Percentiles rank a stretch among this genome's conserved stretches.
These are phyloP conservation scores for Neonectria coccinea DNA, from an alignment of 2,329 filamentous ascomycete species.

Conservation along the genomic window DNA sequence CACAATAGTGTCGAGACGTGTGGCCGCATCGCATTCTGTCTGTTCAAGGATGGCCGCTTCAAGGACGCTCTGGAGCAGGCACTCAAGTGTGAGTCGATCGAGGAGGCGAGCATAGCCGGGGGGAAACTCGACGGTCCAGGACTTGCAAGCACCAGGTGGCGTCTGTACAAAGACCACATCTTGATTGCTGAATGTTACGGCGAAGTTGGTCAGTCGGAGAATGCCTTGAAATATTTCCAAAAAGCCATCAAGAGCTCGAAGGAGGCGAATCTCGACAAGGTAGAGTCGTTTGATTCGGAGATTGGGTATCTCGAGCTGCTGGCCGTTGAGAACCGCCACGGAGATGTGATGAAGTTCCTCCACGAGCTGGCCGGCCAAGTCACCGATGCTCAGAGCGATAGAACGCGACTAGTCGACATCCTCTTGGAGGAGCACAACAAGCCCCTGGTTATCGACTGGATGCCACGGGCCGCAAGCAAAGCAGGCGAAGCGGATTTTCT, in stretches of 20 bases:
- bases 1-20: constrained; percentile 53
- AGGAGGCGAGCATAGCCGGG: constrained; percentile 47
- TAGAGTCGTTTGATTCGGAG: constrained; percentile 54
- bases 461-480: constrained; percentile 55
- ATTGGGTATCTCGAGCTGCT: constrained; percentile 53
- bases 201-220: constrained; percentile 48
- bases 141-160: constrained; percentile 50
- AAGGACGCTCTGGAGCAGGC: constrained; percentile 51
- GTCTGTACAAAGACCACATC: constrained; percentile 56
- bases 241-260: constrained; percentile 51
- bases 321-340: constrained; percentile 52
- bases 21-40: constrained; percentile 56
- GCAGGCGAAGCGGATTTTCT: constrained; percentile 48
- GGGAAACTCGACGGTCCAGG: constrained; percentile 42
- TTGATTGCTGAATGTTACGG: constrained; percentile 54
- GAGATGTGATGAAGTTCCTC: constrained; percentile 51
- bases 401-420: constrained; percentile 51
- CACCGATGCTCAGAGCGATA: constrained; percentile 39
- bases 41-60: constrained; percentile 52
- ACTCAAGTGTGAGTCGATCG: constrained; percentile 52
- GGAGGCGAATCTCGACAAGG: constrained; percentile 41
- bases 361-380: constrained; percentile 47
- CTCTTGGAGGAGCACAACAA: constrained; percentile 51
- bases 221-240: constrained; percentile 51
- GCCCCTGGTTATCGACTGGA: constrained; percentile 53